Percentiles rank a stretch among this genome's conserved stretches.
Evolutionary conservation across 306 rosid genomes (phyloP).

Genomic region (Acacia acuminata): DNA sequence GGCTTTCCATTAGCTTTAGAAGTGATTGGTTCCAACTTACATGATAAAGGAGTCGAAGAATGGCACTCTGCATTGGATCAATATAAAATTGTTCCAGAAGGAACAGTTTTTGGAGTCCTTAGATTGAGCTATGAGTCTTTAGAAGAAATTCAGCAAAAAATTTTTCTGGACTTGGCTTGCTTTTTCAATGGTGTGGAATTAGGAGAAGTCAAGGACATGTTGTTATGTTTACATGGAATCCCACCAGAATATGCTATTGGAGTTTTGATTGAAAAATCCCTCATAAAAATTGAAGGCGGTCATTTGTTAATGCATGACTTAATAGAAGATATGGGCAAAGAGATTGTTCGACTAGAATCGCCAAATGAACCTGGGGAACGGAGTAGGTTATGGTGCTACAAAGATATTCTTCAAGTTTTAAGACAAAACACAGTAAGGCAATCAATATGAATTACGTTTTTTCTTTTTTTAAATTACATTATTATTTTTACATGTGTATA

Average conservation of each 20-base stretch:
- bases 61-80: neutral
- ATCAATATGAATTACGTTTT: neutral
- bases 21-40: neutral
- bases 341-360: neutral
- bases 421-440: neutral
- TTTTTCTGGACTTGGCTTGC: slow-evolving; percentile 9
- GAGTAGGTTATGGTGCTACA: neutral
- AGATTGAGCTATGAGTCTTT: neutral
- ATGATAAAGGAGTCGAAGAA: neutral
- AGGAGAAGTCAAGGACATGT: neutral
- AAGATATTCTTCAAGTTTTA: slow-evolving; percentile 6
- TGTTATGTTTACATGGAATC: neutral
- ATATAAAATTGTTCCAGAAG: neutral
- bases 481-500: neutral
- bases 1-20: neutral
- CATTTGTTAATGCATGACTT: neutral
- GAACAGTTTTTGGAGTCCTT: neutral
- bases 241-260: neutral
- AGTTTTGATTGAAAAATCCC: neutral
- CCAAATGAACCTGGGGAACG: neutral
- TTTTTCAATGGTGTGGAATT: neutral
- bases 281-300: neutral
- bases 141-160: neutral
- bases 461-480: neutral
- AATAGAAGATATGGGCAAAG: neutral